Conservation (phyloP, 495 filamentous ascomycete species). For the Staphylotrichum tortipilum region DNA sequence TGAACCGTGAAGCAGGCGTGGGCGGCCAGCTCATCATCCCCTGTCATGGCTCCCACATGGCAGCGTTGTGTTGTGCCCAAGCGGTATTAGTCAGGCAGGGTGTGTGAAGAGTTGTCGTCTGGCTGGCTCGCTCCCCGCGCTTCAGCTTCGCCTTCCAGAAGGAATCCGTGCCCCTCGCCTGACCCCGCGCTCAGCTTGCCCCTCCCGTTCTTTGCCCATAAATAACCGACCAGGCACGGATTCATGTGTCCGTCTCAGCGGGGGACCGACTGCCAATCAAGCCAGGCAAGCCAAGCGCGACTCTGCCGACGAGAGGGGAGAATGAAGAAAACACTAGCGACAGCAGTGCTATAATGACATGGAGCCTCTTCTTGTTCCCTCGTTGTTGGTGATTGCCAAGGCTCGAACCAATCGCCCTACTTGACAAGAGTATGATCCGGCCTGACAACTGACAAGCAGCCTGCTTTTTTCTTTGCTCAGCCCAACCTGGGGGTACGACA, state of each 20-base stretch:
- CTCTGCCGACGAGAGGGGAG: no score
- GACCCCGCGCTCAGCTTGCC: neutral
- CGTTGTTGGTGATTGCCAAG: no score
- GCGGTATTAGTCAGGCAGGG: neutral
- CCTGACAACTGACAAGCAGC: neutral
- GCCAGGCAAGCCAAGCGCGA: no score
- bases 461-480: slow-evolving; percentile 8
- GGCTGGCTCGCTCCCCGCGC: neutral
- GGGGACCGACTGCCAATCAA: no score
- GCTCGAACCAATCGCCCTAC: neutral
- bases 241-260: no score
- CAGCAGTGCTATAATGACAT: no score
- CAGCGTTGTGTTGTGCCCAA: neutral
- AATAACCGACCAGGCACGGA: no score
- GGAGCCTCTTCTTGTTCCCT: no score
- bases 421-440: neutral
- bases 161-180: slow-evolving; percentile 7
- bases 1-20: neutral
- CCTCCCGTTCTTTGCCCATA: neutral
- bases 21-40: slow-evolving; percentile 6
- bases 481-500: slow-evolving; percentile 11
- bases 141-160: slow-evolving; percentile 16
- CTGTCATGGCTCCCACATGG: slow-evolving; percentile 5
- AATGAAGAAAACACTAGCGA: no score
- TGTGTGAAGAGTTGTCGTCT: no score